phyloP scores from a whole-genome alignment of 2,329 filamentous ascomycete genomes.

The Iodosphaeria phyllophila region DNA sequence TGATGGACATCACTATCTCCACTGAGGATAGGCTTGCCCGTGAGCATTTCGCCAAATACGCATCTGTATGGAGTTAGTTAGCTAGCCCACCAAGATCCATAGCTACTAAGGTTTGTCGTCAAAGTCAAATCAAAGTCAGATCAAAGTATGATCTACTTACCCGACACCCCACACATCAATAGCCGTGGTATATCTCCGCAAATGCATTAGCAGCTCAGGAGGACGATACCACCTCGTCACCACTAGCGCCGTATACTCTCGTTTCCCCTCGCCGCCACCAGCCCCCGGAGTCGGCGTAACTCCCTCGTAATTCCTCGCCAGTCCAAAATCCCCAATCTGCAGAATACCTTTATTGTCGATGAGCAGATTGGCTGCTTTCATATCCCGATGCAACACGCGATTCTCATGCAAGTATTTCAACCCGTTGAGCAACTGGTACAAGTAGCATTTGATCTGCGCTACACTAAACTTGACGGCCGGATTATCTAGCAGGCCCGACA shows the following conservation, averaged over 20 bases:
- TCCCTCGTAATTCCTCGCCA: constrained; percentile 86
- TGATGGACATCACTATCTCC: constrained; percentile 82
- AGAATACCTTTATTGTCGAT: constrained; percentile 89
- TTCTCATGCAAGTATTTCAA: constrained; percentile 78
- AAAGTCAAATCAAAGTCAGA: no score
- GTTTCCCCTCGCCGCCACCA: constrained; percentile 65
- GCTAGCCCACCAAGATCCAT: no score
- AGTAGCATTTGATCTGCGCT: constrained; percentile 93
- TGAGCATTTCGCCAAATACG: constrained; percentile 95
- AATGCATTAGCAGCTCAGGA: constrained; percentile 73
- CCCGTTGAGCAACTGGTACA: constrained; percentile 82
- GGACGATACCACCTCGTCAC: constrained; percentile 96
- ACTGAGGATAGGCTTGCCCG: constrained; percentile 78
- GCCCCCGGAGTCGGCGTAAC: constrained; percentile 55
- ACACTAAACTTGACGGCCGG: constrained; percentile 74
- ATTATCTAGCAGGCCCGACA: constrained; percentile 93
- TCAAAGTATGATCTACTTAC: constrained; percentile 27
- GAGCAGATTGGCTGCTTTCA: constrained; percentile 95
- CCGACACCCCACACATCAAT: constrained; percentile 98
- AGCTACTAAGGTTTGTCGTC: no score
- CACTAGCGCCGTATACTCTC: constrained; percentile 92
- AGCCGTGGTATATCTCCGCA: constrained; percentile 86
- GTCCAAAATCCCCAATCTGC: constrained; percentile 92
- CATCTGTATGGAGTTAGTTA: constrained; percentile 37
- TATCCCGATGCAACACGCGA: constrained; percentile 85